Evolutionary conservation across 2,329 filamentous ascomycete genomes (phyloP).

Genomic region (Akanthomyces dipterigenus): DNA sequence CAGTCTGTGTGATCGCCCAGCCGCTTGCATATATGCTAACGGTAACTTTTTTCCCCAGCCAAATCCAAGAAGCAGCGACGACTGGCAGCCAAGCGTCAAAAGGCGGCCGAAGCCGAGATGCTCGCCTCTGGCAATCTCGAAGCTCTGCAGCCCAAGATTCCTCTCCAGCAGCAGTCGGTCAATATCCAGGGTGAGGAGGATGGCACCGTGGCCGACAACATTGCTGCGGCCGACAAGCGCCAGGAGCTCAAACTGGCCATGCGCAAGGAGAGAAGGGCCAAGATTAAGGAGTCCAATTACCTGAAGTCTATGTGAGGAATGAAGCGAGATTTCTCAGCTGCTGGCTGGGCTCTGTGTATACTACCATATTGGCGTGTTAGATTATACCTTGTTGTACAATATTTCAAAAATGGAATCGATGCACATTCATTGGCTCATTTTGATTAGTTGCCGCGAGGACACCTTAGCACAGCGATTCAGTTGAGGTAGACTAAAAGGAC

Average conservation of each 20-base stretch:
- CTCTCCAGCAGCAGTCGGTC: slow-evolving; percentile 69
- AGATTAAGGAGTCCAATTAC: slow-evolving; percentile 83
- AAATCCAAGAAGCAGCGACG: slow-evolving; percentile 80
- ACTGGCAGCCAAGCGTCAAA: slow-evolving; percentile 59
- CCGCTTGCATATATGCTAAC: too few species aligned
- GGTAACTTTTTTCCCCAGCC: slow-evolving; percentile 39
- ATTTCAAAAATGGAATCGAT: background rate
- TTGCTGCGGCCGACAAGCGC: slow-evolving; percentile 44
- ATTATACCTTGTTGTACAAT: slow-evolving; percentile 6
- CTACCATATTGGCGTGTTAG: slow-evolving; percentile 17
- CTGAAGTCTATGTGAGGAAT: slow-evolving; percentile 64
- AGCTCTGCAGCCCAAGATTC: slow-evolving; percentile 60
- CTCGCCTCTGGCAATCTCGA: slow-evolving; percentile 60
- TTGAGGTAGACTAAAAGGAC: background rate
- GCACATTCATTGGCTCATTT: background rate
- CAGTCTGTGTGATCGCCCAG: background rate
- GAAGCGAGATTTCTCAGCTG: background rate
- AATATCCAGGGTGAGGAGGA: slow-evolving; percentile 55
- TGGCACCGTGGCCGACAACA: slow-evolving; percentile 35
- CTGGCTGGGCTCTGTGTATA: slow-evolving; percentile 19
- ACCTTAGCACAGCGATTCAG: background rate
- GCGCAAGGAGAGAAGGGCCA: slow-evolving; percentile 65
- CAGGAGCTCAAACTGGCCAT: slow-evolving; percentile 62
- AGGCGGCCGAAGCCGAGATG: slow-evolving; percentile 50
- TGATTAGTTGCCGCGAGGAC: background rate